A percentile compares a stretch with the other conserved stretches of the same genome.
phyloP scores from a whole-genome alignment of 768 basidiomycete genomes.

The Boletus speciosus region DNA sequence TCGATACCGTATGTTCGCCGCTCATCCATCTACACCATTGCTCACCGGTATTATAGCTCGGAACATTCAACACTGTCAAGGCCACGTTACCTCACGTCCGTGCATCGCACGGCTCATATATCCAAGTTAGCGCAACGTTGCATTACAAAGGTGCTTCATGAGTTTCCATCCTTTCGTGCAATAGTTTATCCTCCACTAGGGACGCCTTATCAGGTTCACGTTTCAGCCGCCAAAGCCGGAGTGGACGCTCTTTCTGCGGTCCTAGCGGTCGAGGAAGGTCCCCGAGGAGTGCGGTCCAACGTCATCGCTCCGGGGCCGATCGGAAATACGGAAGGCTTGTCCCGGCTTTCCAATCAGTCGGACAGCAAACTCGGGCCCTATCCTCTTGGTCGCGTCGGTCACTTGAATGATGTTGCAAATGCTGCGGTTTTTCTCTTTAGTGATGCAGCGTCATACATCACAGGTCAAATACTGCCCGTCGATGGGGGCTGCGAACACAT shows the following conservation, averaged over 20 bases:
- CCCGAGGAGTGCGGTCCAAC: conserved; percentile 89
- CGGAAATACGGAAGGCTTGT: conserved; percentile 68
- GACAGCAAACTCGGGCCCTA: background rate
- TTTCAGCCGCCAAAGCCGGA: conserved; percentile 92
- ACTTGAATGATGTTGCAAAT: conserved; percentile 63
- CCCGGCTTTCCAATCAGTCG: conserved; percentile 43
- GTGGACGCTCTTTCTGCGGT: conserved; percentile 87
- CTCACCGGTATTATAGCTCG: conserved; percentile 50
- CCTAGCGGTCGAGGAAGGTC: conserved; percentile 91
- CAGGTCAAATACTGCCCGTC: conserved; percentile 70
- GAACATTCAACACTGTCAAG: conserved; percentile 93
- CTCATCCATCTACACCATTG: background rate
- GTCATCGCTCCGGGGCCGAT: conserved; percentile 85
- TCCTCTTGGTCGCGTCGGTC: conserved; percentile 53
- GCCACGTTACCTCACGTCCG: conserved; percentile 79
- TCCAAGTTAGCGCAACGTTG: conserved; percentile 86
- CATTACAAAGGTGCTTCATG: conserved; percentile 66
- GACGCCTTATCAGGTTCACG: conserved; percentile 86
- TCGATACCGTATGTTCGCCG: conserved; percentile 68
- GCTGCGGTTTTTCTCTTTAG: conserved; percentile 80
- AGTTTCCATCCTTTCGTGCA: background rate
- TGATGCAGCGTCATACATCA: conserved; percentile 70
- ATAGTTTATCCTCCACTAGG: conserved; percentile 36
- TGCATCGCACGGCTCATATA: conserved; percentile 71
- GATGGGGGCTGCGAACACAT: conserved; percentile 65